phyloP scores from a whole-genome alignment of 441 rosid species.

The Corymbia calophylla region DNA sequence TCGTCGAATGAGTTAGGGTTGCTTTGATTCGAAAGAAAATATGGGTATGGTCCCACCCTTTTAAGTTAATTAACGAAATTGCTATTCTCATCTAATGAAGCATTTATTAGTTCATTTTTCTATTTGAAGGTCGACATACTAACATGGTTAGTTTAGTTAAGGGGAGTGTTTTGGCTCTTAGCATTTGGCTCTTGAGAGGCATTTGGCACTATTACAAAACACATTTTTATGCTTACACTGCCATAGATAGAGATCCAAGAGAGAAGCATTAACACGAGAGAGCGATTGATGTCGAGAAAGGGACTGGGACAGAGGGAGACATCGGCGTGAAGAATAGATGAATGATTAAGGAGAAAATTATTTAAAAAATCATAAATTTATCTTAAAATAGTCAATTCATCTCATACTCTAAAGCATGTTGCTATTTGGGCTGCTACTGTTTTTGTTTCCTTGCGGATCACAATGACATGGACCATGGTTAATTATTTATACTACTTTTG shows the following conservation, averaged over 20 bases:
- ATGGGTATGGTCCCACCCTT: not conserved
- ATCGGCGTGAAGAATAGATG: too few species aligned
- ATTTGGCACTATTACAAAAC: too few species aligned
- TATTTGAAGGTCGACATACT: not conserved
- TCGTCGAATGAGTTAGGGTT: not conserved
- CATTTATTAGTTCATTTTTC: not conserved
- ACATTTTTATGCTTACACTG: too few species aligned
- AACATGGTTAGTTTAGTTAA: not conserved
- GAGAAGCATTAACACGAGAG: too few species aligned
- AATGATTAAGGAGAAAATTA: too few species aligned
- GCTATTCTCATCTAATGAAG: not conserved
- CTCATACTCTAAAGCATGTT: not conserved
- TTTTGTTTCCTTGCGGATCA: not conserved
- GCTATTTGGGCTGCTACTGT: not conserved
- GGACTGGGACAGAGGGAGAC: too few species aligned
- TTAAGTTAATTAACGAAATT: not conserved
- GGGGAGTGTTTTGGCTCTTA: not conserved
- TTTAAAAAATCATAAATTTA: too few species aligned
- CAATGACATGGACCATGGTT: fast-evolving
- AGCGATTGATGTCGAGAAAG: too few species aligned
- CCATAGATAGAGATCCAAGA: too few species aligned
- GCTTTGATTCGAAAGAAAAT: fast-evolving
- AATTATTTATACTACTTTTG: not conserved
- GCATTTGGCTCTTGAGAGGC: too few species aligned
- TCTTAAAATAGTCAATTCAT: too few species aligned